phyloP scores from a whole-genome alignment of 2,329 filamentous ascomycete species.

The Pseudogymnoascus pannorum region DNA sequence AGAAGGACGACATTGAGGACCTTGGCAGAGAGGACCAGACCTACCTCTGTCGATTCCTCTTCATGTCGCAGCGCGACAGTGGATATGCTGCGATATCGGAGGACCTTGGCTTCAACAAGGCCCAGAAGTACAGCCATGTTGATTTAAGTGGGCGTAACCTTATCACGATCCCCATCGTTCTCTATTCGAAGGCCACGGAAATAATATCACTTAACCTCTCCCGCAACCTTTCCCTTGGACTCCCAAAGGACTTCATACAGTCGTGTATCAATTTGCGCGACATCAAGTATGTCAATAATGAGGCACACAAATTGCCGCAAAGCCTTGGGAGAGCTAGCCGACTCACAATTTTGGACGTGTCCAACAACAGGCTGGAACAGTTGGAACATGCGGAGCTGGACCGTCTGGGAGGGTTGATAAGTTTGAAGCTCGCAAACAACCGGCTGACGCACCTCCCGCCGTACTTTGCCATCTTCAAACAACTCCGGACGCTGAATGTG shows the following conservation, averaged over 20 bases:
- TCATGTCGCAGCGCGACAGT: conserved; percentile 80
- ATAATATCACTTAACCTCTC: conserved; percentile 95
- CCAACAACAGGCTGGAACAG: conserved; percentile 86
- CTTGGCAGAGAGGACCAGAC: conserved; percentile 95
- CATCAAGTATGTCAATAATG: conserved; percentile 93
- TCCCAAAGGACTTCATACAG: conserved; percentile 94
- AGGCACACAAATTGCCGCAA: conserved; percentile 75
- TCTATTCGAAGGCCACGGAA: conserved; percentile 85
- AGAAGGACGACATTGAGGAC: conserved; percentile 81
- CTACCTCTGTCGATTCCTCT: conserved; percentile 93
- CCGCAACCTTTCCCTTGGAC: conserved; percentile 81
- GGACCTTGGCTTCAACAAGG: conserved; percentile 73
- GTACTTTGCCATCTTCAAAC: conserved; percentile 75
- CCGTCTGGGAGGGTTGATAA: conserved; percentile 67
- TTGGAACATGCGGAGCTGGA: conserved; percentile 79
- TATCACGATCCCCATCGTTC: conserved; percentile 86
- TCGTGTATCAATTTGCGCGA: conserved; percentile 85
- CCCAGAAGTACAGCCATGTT: conserved; percentile 89
- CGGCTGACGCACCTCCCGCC: conserved; percentile 69
- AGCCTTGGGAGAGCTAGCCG: conserved; percentile 75
- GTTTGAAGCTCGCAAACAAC: conserved; percentile 91
- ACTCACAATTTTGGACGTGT: conserved; percentile 85
- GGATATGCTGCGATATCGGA: conserved; percentile 64
- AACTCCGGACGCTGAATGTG: conserved; percentile 76
- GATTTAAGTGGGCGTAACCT: conserved; percentile 86